Conservation (phyloP, 2,329 filamentous ascomycete species). For the Cladosporium oxysporum region DNA sequence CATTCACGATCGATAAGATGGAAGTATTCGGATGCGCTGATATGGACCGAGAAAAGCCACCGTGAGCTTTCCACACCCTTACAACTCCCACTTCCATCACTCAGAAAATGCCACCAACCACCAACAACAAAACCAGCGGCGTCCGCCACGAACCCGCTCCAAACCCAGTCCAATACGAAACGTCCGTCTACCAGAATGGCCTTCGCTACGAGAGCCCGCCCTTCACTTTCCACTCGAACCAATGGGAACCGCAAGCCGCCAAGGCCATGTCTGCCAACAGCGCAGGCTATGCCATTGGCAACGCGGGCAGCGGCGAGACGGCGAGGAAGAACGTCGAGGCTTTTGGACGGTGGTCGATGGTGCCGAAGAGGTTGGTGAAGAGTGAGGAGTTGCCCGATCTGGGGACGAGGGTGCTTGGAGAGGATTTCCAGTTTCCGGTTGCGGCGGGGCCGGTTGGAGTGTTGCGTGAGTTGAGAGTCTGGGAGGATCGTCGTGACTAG, state of each 20-base stretch:
- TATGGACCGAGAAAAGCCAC: not conserved
- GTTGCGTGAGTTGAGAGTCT: not conserved
- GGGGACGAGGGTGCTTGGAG: constrained; percentile 26
- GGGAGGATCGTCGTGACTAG: too few relatives aligned
- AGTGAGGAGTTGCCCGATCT: constrained; percentile 23
- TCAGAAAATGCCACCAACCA: not conserved
- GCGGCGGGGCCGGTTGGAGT: constrained; percentile 52
- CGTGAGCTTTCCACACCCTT: not conserved
- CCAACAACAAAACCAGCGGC: not conserved
- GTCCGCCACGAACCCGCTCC: not conserved
- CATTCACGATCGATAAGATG: not conserved
- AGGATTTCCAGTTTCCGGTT: constrained; percentile 45
- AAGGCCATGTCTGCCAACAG: constrained; percentile 35
- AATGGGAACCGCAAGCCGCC: constrained; percentile 34
- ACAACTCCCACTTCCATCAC: not conserved
- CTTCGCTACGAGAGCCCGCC: constrained; percentile 37
- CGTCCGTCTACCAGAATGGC: constrained; percentile 36
- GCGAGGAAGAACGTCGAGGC: constrained; percentile 29
- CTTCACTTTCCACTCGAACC: constrained; percentile 37
- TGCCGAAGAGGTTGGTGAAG: constrained; percentile 23
- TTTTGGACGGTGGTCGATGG: constrained; percentile 25
- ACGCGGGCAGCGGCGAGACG: constrained; percentile 38
- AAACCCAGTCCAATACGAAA: constrained; percentile 33
- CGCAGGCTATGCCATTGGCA: constrained; percentile 40
- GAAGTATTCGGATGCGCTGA: not conserved